Percentiles rank a stretch among this genome's conserved stretches.
Conservation (phyloP, 495 filamentous ascomycete species). For the Clavariopsis aquatica region DNA sequence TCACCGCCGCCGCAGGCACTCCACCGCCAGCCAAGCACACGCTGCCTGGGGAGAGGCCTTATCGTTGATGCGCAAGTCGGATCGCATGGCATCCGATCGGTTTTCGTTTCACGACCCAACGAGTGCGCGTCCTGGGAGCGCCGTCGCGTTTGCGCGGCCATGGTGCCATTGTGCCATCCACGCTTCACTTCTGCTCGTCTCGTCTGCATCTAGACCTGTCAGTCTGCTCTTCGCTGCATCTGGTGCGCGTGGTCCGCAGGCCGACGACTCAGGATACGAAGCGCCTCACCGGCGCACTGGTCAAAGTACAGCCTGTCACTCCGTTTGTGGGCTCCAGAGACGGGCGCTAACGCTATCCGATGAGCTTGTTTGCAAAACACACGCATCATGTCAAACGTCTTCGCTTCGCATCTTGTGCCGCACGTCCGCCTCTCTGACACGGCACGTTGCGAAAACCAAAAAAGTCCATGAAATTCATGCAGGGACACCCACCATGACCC, state of each 20-base stretch:
- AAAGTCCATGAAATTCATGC: constrained; percentile 28
- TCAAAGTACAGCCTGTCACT: constrained; percentile 15
- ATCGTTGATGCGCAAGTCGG: constrained; percentile 27
- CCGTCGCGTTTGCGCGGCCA: constrained; percentile 8
- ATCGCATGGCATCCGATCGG: constrained; percentile 17
- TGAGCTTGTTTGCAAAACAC: constrained; percentile 36
- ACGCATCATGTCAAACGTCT: constrained; percentile 33
- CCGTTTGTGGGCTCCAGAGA: constrained; percentile 17
- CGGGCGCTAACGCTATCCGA: constrained; percentile 16
- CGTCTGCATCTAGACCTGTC: neutral
- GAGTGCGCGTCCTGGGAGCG: constrained; percentile 2
- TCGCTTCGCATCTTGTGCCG: constrained; percentile 21
- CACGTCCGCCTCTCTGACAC: constrained; percentile 29
- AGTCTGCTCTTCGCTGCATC: no score
- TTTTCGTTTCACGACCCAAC: constrained; percentile 28
- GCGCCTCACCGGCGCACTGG: constrained; percentile 11
- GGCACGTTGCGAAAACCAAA: constrained; percentile 33
- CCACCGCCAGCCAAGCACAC: constrained; percentile 10
- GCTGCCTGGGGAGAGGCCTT: constrained; percentile 7
- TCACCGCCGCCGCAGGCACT: constrained; percentile 24
- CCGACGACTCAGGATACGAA: neutral
- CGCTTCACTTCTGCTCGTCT: neutral
- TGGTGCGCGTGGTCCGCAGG: neutral
- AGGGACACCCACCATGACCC: constrained; percentile 7
- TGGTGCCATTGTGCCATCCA: neutral